Base-by-base conservation (phyloP, 2,329 filamentous ascomycete species). In the Pezicula carpinea region DNA sequence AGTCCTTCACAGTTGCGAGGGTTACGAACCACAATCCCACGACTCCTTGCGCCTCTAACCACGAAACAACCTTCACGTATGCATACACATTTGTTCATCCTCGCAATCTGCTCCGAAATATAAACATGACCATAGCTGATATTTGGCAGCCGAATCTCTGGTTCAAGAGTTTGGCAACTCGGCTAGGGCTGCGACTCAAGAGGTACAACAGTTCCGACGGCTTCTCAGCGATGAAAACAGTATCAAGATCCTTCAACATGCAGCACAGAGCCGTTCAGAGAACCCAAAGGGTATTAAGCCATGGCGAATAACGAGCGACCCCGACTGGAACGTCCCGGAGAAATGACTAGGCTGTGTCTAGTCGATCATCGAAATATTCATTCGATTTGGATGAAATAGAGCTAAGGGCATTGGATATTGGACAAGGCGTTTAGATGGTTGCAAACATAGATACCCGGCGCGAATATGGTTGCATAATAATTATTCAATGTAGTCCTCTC, bases 241-340 rank as follows among this genome's bases (percentile, higher is more conserved):
- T 31, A 50, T 42, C 38, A 71, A 71, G 44, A 67, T 80, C 10
- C 66, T 84, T 45, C 69, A 75, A 10, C 71, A 76, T 47, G 77
- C 74, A 2, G 69, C 64, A 34, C 71, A 74, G 56, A 82, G 80
- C 55, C 72, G 72, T 15, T 66, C 73, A 44, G 71, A 75, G 33
- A 75, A 81, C 36, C 75, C 77, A 0, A 69, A 72, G 43, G 76
- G 73, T 4, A 82, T 84, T 53, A 76, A 72, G 54, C 72, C 75
- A 2, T 84, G 81, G 81, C 72, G 69, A 40, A 71, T 78, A 17
- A 73, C 69, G 46, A 77, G 84, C 31, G 71, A 83, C 47, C 78
- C 81, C 2, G 70, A 79, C 51, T 85, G 80, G 79, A 72, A 76
- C 26, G 55, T 47, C 13, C 51, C 55, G 38, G 56, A 63, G 33